Evolutionary conservation across 139 green algal genomes (phyloP), one percentile per base, ranked within the genome.

Genomic region (Chlorella sp.): DNA sequence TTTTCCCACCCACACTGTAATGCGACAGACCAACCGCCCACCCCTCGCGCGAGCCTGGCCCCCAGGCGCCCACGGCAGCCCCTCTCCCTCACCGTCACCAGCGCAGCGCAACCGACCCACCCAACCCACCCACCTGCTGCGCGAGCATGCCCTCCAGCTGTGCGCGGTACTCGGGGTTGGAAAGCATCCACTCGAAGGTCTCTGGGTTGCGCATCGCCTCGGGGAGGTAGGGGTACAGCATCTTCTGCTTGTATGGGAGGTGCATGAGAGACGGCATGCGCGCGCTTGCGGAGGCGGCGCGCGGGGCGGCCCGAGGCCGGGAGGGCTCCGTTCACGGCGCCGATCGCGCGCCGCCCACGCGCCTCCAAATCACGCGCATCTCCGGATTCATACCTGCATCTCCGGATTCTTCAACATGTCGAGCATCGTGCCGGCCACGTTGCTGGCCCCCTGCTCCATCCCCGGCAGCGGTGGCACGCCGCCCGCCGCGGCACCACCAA

Each of bases 181-280:
- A 86, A 43, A 97, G 80, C 91, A 97, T 96, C 90, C 90, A 96
- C 81, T 95, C 88, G 45, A 97, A 95, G 50, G 87, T 94, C 64
- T 90, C 41, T 0, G 87, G 90, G 80, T 95, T 96, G 82, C 92
- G 88, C 93, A 97, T 97, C 12, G 84, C 84, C 82, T 96, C 91
- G 6, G 93, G 93, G 65, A 97, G 83, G 87, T 97, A 93, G 0
- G 90, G 90, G 85, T 97, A 97, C 60, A 97, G 74, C 87, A 94
- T 93, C 81, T 97, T 90, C 82, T 97, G 92, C 90, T n/a, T n/a
- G n/a, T n/a, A n/a, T n/a, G n/a, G n/a, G n/a, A n/a, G n/a, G n/a
- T n/a, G n/a, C n/a, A n/a, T n/a, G n/a, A n/a, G n/a, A n/a, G n/a
- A n/a, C n/a, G n/a, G n/a, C n/a, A n/a, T n/a, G n/a, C n/a, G 91